Percentiles rank a stretch among this genome's conserved stretches.
Evolutionary conservation across 768 basidiomycete genomes (phyloP).

Genomic region (Gloeophyllum trabeum): DNA sequence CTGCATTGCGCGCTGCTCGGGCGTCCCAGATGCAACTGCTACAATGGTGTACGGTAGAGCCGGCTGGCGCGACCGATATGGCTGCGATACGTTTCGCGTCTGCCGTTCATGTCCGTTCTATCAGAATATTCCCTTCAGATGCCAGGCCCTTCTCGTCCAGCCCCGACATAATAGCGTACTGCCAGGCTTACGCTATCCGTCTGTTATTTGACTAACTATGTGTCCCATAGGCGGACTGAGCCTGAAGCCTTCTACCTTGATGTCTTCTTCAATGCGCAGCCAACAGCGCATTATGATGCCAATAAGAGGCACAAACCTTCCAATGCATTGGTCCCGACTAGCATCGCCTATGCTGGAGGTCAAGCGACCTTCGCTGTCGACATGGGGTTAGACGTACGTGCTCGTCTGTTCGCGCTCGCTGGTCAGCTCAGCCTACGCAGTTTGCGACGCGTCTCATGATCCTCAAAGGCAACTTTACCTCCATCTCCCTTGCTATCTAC

Average conservation of each 20-base stretch:
- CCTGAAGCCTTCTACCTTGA: slow-evolving; percentile 67
- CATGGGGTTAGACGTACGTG: slow-evolving; percentile 56
- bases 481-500: slow-evolving; percentile 51
- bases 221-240: slow-evolving; percentile 44
- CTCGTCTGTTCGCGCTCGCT: background rate
- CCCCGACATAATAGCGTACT: slow-evolving; percentile 52
- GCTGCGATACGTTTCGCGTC: slow-evolving; percentile 64
- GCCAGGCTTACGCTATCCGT: background rate
- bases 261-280: slow-evolving; percentile 64
- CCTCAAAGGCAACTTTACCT: slow-evolving; percentile 62
- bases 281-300: slow-evolving; percentile 28
- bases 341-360: slow-evolving; percentile 62
- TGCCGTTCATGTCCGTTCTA: slow-evolving; percentile 54
- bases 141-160: slow-evolving; percentile 47
- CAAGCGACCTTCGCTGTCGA: slow-evolving; percentile 55
- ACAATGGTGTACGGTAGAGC: slow-evolving; percentile 57
- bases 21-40: too few relatives aligned
- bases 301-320: slow-evolving; percentile 53
- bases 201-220: too few relatives aligned
- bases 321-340: slow-evolving; percentile 64
- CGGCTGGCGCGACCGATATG: slow-evolving; percentile 42
- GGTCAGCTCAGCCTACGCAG: slow-evolving; percentile 19
- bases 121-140: slow-evolving; percentile 62
- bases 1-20: too few relatives aligned
- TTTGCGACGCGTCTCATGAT: slow-evolving; percentile 73